Conservation (phyloP, 169 alveolate species). For the Neospora caninum region DNA sequence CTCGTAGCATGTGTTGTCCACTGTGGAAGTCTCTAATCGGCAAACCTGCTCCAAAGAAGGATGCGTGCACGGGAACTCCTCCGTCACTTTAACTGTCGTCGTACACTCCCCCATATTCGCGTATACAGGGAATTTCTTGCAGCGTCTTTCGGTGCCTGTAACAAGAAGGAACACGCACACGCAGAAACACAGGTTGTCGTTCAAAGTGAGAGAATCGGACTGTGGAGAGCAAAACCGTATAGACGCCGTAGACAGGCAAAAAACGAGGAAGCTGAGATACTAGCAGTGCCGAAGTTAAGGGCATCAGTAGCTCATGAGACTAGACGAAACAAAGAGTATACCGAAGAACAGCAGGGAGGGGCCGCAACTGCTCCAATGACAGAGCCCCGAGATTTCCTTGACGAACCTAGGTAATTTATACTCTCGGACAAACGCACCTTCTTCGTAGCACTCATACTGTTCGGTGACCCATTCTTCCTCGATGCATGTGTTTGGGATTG, state of each 20-base stretch:
- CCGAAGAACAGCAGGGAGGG: too few species aligned
- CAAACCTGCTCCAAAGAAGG: slow-evolving; percentile 39
- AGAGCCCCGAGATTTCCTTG: too few species aligned
- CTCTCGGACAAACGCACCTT: not conserved
- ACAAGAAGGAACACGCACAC: not conserved
- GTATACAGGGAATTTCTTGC: slow-evolving; percentile 42
- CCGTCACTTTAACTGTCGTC: slow-evolving; percentile 14
- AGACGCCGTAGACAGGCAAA: too few species aligned
- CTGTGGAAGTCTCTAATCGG: not conserved
- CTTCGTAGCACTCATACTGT: slow-evolving; percentile 35
- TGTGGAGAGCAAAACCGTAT: too few species aligned
- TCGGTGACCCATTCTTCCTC: slow-evolving; percentile 36
- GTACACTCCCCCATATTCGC: slow-evolving; percentile 21
- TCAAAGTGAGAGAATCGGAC: too few species aligned
- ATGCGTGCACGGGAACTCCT: slow-evolving; percentile 31
- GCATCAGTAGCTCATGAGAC: too few species aligned
- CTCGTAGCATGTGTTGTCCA: slow-evolving; percentile 39
- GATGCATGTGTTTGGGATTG: not conserved
- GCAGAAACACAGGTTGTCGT: too few species aligned
- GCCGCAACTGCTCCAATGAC: too few species aligned
- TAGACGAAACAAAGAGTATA: too few species aligned
- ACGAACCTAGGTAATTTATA: too few species aligned
- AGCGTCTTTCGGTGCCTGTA: not conserved
- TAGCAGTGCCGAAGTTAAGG: too few species aligned
- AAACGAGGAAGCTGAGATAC: too few species aligned